Evolutionary conservation across 2,329 filamentous ascomycete genomes (phyloP), one percentile per base, ranked within the genome.

Genomic region (Hypoxylon sp.): DNA sequence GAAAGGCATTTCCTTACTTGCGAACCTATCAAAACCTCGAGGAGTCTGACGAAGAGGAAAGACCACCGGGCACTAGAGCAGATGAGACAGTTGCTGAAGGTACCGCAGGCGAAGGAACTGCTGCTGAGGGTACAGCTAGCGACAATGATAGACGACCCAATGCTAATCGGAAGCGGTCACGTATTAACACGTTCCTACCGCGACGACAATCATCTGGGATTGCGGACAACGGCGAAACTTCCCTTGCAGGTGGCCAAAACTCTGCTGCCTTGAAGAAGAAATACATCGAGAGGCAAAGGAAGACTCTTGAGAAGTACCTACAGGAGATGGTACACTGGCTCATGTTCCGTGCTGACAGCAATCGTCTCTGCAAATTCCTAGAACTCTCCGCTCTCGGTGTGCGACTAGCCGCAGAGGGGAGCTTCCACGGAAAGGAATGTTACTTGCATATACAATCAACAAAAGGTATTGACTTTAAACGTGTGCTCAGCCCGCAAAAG

Each of bases 401-500:
- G 38, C 87, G 95, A 36, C 82, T 99, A 38, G 94, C 94, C 16
- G 91, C 93, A 0, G 95, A 99, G 71, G 92, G 91, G 19, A 96
- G 92, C 63, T 97, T 97, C 65, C 94, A 99, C 67, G 95, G 94
- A 51, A 99, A 99, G 71, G 95, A 99, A 72, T 95, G 94, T 11
- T 92, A 89, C 68, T 78, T 99, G 60, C 87, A 95, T 62, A 96
- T 99, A 59, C 90, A 95, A 64, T 95, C 91, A 4, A 87, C 89
- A 11, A 95, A 96, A 67, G 92, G 91, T 2, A 79, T 96, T 16
- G 91, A 96, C 70, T 91, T 93, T 65, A 83, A 91, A 55, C 87
- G 87, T 60, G 87, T 92, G 23, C 77, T 94, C 67, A 91, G 87
- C 2, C 90, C 91, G 0, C 79, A 83, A 41, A 86, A 91, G 63